Evolutionary conservation across 768 basidiomycete genomes (phyloP), one percentile per base, ranked within the genome.

Genomic region (Suillus occidentalis): DNA sequence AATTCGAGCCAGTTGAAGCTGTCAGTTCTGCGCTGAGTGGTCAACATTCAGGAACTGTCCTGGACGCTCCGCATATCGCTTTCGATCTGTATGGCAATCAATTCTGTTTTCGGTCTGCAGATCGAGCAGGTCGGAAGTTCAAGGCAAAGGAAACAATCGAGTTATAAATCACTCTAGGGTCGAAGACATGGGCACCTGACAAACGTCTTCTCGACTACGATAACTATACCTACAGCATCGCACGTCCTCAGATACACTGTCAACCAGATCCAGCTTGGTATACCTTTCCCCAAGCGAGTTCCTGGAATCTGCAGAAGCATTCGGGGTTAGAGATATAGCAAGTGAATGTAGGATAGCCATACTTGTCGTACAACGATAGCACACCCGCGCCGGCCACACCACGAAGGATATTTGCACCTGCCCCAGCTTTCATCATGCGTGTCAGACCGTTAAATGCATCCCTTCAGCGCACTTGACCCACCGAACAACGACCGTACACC

Each of bases 51-150:
- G 63, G 37, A 50, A 91, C 88, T 1, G 89, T 91, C 8, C 72
- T 87, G 22, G 87, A 91, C 64, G 73, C 68, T 7, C 87, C 90
- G 0, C 81, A 90, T 66, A 82, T 92, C 36, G 85, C 86, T 66
- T 88, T 96, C 69, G 89, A 94, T 65, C 80, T 97, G 1, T 87
- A 91, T 70, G 94, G 94, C 2, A 94, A 92, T 71, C 91, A 95
- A 70, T 94, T 96, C 75, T 82, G 89, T 52, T 95, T 91, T 77
- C 85, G 92, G 22, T 84, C 92, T 16, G 87, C 89, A 7, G 94
- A 95, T 63, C 82, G 94, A 7, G 91, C 92, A 0, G 89, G 87
- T 16, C 79, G 86, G 65, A 95, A 95, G 74, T 95, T 95, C 74
- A 96, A 95, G 75, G 86, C 87, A 66, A 94, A 94, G 72, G 91